Evolutionary conservation across 768 basidiomycete species (phyloP), one percentile per base, ranked within the genome.

Genomic region (Mycena crocata): DNA sequence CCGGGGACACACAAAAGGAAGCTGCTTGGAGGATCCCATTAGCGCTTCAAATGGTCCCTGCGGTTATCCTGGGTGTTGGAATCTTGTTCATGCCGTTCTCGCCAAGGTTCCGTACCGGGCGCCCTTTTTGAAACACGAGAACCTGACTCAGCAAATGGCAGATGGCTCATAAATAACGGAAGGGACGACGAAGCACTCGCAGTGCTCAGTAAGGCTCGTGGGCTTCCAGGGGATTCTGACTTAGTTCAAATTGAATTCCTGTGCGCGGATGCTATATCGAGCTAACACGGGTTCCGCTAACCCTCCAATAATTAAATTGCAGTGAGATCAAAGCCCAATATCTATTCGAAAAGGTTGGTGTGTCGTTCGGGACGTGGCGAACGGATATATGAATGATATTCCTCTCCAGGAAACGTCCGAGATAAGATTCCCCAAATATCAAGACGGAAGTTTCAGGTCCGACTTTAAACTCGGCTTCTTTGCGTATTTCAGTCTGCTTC

Each of bases 51-150:
- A 82, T 93, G 52, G 85, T 90, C 2, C 93, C 93, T 17, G 93
- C 91, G 17, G 50, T 93, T 35, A 83, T 92, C 63, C 85, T 95
- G 28, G 90, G 89, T 31, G 71, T 85, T 37, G 93, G 93, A 5
- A 89, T 92, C 44, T 60, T 90, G 51, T 93, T 90, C 76, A 89
- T 94, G 87, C 93, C 93, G 1, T 92, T 91, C 80, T 92, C 90
- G 23, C 93, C 93, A 19, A 81, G 91, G 86, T 87, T 75, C 40
- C n/a, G 28, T 87, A 75, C 40, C n/a, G 28, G 24, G 28, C n/a
- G 3, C 10, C 4, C 15, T 45, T 45, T 69, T 34, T 26, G 23
- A 34, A n/a, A 46, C 12, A 26, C 26, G 31, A 39, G 13, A 12
- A 19, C 30, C 60, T 28, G 64, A 64, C 28, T 31, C 13, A 31